phyloP scores from a whole-genome alignment of 257 asterid species.

The Ajuga chamaepitys region DNA sequence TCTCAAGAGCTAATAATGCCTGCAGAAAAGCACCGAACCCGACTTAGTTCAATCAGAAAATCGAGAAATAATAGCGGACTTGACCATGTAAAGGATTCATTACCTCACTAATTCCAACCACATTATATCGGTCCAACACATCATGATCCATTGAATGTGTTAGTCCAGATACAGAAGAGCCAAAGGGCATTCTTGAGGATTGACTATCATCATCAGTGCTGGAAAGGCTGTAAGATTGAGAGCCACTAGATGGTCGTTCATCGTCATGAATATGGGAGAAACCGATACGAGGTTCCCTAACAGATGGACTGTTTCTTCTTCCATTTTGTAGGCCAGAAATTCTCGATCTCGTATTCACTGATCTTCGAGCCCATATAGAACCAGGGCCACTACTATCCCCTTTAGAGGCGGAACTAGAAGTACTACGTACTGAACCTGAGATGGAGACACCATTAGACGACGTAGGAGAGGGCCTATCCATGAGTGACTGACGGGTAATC shows the following conservation, averaged over 20 bases:
- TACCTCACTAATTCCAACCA: conserved; percentile 74
- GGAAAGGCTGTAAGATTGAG: conserved; percentile 33
- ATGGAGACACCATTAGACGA: conserved; percentile 37
- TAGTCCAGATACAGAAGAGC: conserved; percentile 31
- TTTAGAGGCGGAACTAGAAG: conserved; percentile 7
- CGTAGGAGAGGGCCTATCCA: conserved; percentile 23
- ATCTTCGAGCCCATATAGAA: conserved; percentile 33
- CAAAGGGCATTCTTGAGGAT: conserved; percentile 18
- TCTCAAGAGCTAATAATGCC: conserved; percentile 74
- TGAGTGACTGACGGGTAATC: not conserved
- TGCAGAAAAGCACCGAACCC: conserved; percentile 11
- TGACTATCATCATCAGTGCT: conserved; percentile 25
- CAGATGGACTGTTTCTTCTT: conserved; percentile 27
- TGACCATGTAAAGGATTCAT: not conserved
- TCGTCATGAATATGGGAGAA: conserved; percentile 21
- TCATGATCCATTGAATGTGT: conserved; percentile 25
- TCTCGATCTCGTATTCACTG: conserved; percentile 30
- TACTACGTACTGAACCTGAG: conserved; percentile 22
- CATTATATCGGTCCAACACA: conserved; percentile 34
- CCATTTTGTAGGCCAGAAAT: conserved; percentile 25
- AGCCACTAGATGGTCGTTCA: conserved; percentile 29
- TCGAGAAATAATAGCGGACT: not conserved
- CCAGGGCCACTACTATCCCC: conserved; percentile 6
- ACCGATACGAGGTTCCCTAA: conserved; percentile 20
- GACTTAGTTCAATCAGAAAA: not conserved